Evolutionary conservation across 495 filamentous ascomycete genomes (phyloP), one percentile per base, ranked within the genome.

Genomic region (Tuber umbilicatum): DNA sequence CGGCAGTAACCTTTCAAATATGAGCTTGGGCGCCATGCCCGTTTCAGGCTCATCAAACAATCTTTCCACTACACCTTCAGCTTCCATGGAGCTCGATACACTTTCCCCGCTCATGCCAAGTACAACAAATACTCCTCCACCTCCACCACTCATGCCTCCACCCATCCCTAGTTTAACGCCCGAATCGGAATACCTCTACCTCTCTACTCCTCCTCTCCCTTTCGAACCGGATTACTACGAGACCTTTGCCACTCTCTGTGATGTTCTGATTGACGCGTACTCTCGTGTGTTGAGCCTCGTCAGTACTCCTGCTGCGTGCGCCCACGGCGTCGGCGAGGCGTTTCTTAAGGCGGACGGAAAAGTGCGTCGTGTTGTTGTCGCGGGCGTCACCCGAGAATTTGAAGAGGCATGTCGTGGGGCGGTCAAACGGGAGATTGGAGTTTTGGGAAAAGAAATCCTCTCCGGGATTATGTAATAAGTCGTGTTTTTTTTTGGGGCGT

Each of bases 151-250:
- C 74, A 75, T 74, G 39, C 78, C 76, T 41, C 78, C 71, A 23
- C 42, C 68, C n/a, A 68, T 73, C 37, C 75, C 47, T 69, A 79
- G 45, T 74, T 78, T 35, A 77, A 70, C 67, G 12, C 73, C 71
- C 42, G 80, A 80, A 76, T 94, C 97, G 83, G 91, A 94, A 80
- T 99, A 97, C 77, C 89, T 89, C 0, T 90, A 94, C 83, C 89
- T 99, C 9, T 85, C 95, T 1, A 98, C 94, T 6, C 96, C 96
- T 0, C 90, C 90, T n/a, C 85, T 98, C 70, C 95, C 95, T 0
- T 99, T 99, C 81, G 95, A 98, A 70, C 94, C 94, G 16, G 95
- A 99, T 83, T 99, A 97, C 81, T 96, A 93, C 83, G 93, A 97
- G 84, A 96, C 93, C 0, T 98, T 98, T 83, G 91, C 94, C n/a